phyloP scores from a whole-genome alignment of 2,329 filamentous ascomycete genomes.

The Hypoxylon sp. region DNA sequence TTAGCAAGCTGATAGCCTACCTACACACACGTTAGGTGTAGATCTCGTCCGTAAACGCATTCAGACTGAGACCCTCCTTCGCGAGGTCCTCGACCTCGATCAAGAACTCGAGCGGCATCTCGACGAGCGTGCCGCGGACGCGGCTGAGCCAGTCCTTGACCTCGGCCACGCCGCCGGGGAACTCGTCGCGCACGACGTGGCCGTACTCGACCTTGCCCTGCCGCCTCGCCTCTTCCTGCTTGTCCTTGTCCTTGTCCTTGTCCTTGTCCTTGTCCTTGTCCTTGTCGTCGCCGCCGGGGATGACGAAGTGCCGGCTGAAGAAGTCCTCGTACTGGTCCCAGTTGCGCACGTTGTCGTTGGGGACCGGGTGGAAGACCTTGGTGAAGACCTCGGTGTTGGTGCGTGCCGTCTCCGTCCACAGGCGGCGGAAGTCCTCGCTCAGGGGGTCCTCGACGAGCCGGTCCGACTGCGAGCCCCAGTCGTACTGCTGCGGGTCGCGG shows the following conservation, averaged over 20 bases:
- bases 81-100: constrained; percentile 86
- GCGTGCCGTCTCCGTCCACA: constrained; percentile 80
- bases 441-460: constrained; percentile 81
- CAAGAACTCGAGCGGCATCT: constrained; percentile 93
- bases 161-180: constrained; percentile 78
- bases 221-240: constrained; percentile 61
- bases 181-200: constrained; percentile 85
- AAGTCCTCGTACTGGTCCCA: constrained; percentile 82
- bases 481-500: constrained; percentile 77
- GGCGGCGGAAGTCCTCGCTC: constrained; percentile 72
- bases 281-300: constrained; percentile 59
- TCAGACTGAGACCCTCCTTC: constrained; percentile 80
- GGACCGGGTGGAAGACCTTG: constrained; percentile 84
- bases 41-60: constrained; percentile 77
- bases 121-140: constrained; percentile 79
- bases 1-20: background rate
- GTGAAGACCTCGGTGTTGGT: constrained; percentile 85
- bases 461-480: constrained; percentile 77
- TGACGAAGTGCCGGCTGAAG: constrained; percentile 75
- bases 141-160: constrained; percentile 77
- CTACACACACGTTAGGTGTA: constrained; percentile 65
- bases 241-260: constrained; percentile 57
- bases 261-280: constrained; percentile 54
- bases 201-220: constrained; percentile 76
- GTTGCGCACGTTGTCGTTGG: constrained; percentile 73